Evolutionary conservation across 495 filamentous ascomycete species (phyloP).

Genomic region (Neurospora africana): DNA sequence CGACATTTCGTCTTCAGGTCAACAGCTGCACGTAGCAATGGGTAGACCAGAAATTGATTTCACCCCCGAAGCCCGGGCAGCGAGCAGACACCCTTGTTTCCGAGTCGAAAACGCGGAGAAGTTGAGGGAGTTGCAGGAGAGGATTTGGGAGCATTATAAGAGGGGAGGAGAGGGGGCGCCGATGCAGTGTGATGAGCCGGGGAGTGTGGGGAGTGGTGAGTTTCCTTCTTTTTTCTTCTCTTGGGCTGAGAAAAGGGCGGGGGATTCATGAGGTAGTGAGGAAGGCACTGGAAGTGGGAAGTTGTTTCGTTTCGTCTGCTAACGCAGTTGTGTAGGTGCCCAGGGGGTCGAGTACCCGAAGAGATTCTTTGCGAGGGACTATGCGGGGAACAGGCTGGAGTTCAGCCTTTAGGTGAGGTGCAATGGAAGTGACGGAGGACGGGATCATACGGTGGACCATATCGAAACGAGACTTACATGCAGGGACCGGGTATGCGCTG

Average conservation of each 20-base stretch:
- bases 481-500: neutral
- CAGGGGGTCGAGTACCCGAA: slow-evolving; percentile 48
- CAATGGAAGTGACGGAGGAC: neutral
- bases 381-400: slow-evolving; percentile 51
- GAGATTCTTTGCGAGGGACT: slow-evolving; percentile 55
- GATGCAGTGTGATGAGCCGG: slow-evolving; percentile 44
- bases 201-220: slow-evolving; percentile 39
- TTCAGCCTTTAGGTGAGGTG: slow-evolving; percentile 32
- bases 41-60: slow-evolving; percentile 28
- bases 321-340: slow-evolving; percentile 23
- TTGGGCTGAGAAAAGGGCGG: neutral
- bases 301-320: neutral
- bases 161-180: slow-evolving; percentile 40
- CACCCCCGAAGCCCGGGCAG: slow-evolving; percentile 20
- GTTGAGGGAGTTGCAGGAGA: slow-evolving; percentile 34
- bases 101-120: slow-evolving; percentile 34
- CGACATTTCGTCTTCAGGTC: slow-evolving; percentile 45
- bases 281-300: no score
- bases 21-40: slow-evolving; percentile 50
- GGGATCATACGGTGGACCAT: neutral
- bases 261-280: no score
- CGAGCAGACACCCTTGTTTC: slow-evolving; percentile 49
- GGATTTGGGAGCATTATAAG: slow-evolving; percentile 45
- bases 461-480: neutral
- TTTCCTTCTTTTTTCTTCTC: slow-evolving; percentile 1